These are phyloP conservation scores for Melianthus villosus DNA, from an alignment of 441 rosid genomes.

Conservation along the genomic window DNA sequence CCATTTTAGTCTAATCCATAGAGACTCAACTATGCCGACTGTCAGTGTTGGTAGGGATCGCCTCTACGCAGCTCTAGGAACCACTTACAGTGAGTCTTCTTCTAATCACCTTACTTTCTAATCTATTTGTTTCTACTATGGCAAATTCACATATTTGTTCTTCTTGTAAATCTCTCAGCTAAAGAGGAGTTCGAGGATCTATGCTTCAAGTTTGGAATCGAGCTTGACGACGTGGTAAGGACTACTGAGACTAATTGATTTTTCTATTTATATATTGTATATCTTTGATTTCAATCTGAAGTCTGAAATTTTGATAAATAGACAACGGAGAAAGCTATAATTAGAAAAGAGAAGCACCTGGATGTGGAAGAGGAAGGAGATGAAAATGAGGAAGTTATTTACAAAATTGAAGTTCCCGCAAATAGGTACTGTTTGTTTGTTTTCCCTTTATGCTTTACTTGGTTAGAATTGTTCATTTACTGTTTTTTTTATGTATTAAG, in stretches of 20 bases:
- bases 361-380: conserved; percentile 35
- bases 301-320: no score
- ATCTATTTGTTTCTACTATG: no score
- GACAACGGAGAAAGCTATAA: conserved; percentile 82
- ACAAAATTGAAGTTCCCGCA: conserved; percentile 82
- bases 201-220: conserved; percentile 79
- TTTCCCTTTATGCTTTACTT: neutral
- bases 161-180: conserved; percentile 18
- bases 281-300: no score
- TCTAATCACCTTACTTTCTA: neutral
- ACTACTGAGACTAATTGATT: neutral
- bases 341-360: conserved; percentile 72
- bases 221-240: conserved; percentile 90
- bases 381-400: conserved; percentile 54
- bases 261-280: no score
- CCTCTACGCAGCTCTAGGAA: conserved; percentile 50
- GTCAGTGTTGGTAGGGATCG: conserved; percentile 74
- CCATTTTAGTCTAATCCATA: no score
- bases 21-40: conserved; percentile 71
- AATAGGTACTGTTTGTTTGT: conserved; percentile 32
- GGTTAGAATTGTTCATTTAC: no score
- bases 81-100: conserved; percentile 32
- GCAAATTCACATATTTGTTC: neutral
- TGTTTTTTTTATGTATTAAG: no score
- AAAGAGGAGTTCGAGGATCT: conserved; percentile 68